A percentile compares a stretch with the other conserved stretches of the same genome.
Conservation (phyloP, 73 alveolate genomes). For the Stentor roeselii region DNA sequence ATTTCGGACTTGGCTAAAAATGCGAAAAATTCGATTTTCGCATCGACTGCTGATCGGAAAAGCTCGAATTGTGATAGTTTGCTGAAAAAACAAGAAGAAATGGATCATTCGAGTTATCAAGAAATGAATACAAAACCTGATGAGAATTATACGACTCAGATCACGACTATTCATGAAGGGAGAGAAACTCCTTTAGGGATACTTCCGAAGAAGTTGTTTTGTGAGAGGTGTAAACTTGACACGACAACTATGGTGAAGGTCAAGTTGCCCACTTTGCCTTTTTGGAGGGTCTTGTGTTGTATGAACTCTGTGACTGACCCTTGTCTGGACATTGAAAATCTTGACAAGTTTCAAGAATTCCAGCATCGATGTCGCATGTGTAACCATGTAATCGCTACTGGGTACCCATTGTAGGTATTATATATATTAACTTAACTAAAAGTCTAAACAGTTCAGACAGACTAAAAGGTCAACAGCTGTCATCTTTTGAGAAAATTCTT, state of each 20-base stretch:
- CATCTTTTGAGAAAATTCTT: background rate
- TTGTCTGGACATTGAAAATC: background rate
- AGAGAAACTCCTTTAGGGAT: conserved; percentile 25
- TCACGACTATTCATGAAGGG: background rate
- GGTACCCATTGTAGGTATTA: no score
- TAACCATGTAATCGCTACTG: no score
- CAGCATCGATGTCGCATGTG: background rate
- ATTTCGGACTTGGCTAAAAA: background rate
- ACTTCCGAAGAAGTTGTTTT: background rate
- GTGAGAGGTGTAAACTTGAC: background rate
- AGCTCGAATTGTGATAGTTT: background rate
- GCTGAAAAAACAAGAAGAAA: background rate
- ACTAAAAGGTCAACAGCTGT: background rate
- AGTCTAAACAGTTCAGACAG: background rate
- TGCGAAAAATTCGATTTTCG: background rate
- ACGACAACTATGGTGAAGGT: background rate
- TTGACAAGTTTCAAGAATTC: conserved; percentile 3
- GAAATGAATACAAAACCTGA: background rate
- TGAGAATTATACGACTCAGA: background rate
- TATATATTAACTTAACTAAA: no score
- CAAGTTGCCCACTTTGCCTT: conserved; percentile 7
- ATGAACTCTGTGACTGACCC: background rate
- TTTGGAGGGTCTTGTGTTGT: background rate
- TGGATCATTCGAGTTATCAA: background rate
- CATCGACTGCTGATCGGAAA: conserved; percentile 13